Evolutionary conservation across 148 eudicot genomes (phyloP).

Genomic region (Selenicereus undatus): DNA sequence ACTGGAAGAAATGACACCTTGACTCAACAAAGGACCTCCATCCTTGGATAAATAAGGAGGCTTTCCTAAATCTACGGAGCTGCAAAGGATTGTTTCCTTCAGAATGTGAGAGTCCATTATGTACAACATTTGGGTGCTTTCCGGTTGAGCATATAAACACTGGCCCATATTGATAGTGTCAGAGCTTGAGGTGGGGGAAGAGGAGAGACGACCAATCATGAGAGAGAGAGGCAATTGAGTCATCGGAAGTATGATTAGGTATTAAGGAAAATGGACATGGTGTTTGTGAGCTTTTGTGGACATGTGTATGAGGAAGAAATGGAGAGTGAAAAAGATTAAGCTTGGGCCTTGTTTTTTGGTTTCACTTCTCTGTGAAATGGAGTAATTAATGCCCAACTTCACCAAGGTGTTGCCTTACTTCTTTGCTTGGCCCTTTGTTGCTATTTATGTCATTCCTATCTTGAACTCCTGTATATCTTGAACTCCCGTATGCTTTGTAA

Average conservation of each 20-base stretch:
- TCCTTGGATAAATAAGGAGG: conserved; percentile 52
- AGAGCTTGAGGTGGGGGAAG: conserved; percentile 43
- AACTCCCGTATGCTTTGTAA: too few relatives aligned
- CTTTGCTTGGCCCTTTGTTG: too few relatives aligned
- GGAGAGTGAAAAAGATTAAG: too few relatives aligned
- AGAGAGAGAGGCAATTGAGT: conserved; percentile 3
- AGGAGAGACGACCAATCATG: conserved; percentile 43
- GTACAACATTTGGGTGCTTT: conserved; percentile 43
- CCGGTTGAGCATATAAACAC: conserved; percentile 49
- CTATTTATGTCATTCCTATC: too few relatives aligned
- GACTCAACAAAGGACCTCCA: conserved; percentile 49
- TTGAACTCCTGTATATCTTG: too few relatives aligned
- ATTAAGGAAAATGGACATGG: too few relatives aligned
- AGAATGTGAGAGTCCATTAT: conserved; percentile 52
- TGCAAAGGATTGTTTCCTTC: conserved; percentile 44
- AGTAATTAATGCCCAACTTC: too few relatives aligned
- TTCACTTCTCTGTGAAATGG: too few relatives aligned
- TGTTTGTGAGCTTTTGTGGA: too few relatives aligned
- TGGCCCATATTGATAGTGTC: conserved; percentile 44
- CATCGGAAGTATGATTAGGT: background rate
- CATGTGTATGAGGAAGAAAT: too few relatives aligned
- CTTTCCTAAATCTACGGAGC: conserved; percentile 48
- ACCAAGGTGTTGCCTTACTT: too few relatives aligned
- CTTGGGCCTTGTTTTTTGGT: too few relatives aligned
- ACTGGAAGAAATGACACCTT: conserved; percentile 51